Base-by-base conservation (phyloP, 2,329 filamentous ascomycete species). In the Cryphonectria carpinicola region DNA sequence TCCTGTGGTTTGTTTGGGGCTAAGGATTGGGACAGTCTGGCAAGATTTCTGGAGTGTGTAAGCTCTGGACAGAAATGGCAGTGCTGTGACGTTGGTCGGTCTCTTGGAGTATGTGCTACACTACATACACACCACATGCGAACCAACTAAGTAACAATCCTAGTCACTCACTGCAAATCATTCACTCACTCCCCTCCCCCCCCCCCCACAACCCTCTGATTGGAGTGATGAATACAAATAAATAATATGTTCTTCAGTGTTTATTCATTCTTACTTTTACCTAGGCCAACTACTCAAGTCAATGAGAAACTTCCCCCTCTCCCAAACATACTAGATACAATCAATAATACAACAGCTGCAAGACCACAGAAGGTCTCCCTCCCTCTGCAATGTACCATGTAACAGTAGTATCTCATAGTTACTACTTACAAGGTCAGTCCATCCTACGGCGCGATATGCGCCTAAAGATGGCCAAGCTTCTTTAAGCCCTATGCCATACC, bases 41-140 rank as follows among this genome's bases (percentile, higher is more conserved):
- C 43, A 22, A 35, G 63, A 35, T n/a, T 32, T 64, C 41, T 65
- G 63, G 28, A 52, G 43, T 49, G 43, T 49, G 63, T 65, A 65
- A 65, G 63, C 63, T 49, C n/a, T 46, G 63, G 63, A 52, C 43
- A 22, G 63, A 65, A 52, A 35, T 32, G 62, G 64, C 64, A 52
- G 43, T 54, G 64, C 64, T 66, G 64, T 66, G 64, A 66, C 64
- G 64, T 66, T 66, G 28, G 64, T 66, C 46, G 64, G 37, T 37
- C 60, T 32, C 17, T 43, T 43, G 39, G 62, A 49, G 63, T 65
- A 28, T 32, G 32, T 32, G 4, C 32, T 32, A 32, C 32, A 32
- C 32, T 32, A 63, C 61, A 22, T 17, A 46, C 14, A 13, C 14
- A 46, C 32, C 43, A 49, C 19, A 49, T 7, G 19, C 14, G 54